Evolutionary conservation across 2,329 filamentous ascomycete genomes (phyloP).

Genomic region (Daldinia eschscholtzii): DNA sequence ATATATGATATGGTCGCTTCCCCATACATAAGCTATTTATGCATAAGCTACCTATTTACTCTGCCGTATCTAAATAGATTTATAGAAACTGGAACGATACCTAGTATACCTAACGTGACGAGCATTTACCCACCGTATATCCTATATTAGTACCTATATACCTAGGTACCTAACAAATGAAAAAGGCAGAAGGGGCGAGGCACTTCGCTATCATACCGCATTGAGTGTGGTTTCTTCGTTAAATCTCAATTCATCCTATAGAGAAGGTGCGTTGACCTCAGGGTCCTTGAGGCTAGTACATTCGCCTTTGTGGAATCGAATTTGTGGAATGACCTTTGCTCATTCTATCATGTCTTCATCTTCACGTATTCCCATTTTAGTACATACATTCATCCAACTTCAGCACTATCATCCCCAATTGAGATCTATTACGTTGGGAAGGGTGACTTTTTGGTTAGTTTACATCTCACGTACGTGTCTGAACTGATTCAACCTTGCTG

Average conservation of each 20-base stretch:
- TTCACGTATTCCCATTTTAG: conserved; percentile 43
- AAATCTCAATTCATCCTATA: not conserved
- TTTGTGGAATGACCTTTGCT: not conserved
- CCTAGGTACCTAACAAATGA: no score
- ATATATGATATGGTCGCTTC: no score
- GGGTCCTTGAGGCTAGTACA: not conserved
- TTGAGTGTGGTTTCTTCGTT: not conserved
- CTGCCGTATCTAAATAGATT: no score
- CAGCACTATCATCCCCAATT: conserved; percentile 48
- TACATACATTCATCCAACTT: conserved; percentile 45
- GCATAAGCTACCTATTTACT: no score
- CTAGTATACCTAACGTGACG: no score
- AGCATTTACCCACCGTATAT: no score
- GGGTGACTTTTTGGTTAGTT: conserved; percentile 49
- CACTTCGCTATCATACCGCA: not conserved
- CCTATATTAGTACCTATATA: no score
- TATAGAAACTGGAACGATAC: no score
- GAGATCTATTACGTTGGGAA: conserved; percentile 43
- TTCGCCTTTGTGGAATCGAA: not conserved
- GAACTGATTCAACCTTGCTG: conserved; percentile 10
- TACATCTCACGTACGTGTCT: conserved; percentile 39
- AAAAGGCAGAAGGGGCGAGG: not conserved
- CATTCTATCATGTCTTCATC: conserved; percentile 9
- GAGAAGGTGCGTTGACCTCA: not conserved
- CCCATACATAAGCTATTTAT: no score